Conservation (phyloP, 2,329 filamentous ascomycete genomes). For the Microdochium nivale region DNA sequence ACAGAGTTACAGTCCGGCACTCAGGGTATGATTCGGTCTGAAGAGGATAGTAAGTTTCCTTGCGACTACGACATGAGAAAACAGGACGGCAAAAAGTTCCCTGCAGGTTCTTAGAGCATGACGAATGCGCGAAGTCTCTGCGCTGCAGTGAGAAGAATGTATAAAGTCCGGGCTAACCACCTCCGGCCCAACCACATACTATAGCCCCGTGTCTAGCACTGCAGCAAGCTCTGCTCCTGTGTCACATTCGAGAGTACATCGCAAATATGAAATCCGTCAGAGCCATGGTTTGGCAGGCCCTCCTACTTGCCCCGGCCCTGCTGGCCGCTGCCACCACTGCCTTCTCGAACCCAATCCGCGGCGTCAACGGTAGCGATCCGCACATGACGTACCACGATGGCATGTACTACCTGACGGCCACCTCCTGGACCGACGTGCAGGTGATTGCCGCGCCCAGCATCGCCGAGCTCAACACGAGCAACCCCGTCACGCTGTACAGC, state of each 20-base stretch:
- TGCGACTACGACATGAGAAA: too few species aligned
- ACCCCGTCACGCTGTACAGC: slow-evolving; percentile 4
- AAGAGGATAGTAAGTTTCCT: not conserved
- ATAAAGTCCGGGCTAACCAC: too few species aligned
- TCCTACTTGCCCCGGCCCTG: not conserved
- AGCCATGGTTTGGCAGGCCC: not conserved
- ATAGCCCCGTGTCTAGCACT: too few species aligned
- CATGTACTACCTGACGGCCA: slow-evolving; percentile 10
- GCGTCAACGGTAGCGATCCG: not conserved
- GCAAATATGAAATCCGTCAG: not conserved
- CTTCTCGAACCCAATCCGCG: not conserved
- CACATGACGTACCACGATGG: not conserved
- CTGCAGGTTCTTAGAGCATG: too few species aligned
- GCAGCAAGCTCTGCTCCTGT: too few species aligned
- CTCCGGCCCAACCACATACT: too few species aligned
- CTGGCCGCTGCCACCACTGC: not conserved
- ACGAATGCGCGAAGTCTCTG: too few species aligned
- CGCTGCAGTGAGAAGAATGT: too few species aligned
- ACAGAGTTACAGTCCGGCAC: not conserved
- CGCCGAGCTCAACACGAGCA: slow-evolving; percentile 8
- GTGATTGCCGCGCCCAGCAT: slow-evolving; percentile 8
- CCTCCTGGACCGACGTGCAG: slow-evolving; percentile 9
- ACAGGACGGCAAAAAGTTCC: too few species aligned
- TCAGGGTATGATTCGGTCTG: not conserved
- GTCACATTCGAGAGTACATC: not conserved